Base-by-base conservation (phyloP, 2,329 filamentous ascomycete genomes). In the Diaporthe humulicola region DNA sequence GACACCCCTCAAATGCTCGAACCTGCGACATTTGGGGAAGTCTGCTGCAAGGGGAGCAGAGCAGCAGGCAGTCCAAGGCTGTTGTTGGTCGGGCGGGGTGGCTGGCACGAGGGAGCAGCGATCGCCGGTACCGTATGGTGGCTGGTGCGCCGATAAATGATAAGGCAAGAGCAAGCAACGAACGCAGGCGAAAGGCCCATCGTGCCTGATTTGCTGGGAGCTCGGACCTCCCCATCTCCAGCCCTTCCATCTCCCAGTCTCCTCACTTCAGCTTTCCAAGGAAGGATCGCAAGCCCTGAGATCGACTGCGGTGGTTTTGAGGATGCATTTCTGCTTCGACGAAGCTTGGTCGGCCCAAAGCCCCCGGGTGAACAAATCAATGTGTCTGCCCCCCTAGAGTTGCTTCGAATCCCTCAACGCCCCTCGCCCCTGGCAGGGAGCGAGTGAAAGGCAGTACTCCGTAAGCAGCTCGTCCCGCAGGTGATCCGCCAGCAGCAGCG, bases 41-140 rank as follows among this genome's bases (percentile, higher is more conserved):
- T 14, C 19, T 22, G 64, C 64, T 67, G 64, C 64, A 67, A 67
- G 61, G 61, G 61, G 45, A 67, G 30, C 61, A 38, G n/a, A n/a
- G n/a, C n/a, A n/a, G n/a, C n/a, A n/a, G n/a, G 14, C 22, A 12
- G 30, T 40, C 64, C 48, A 25, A n/a, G 12, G 60, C 19, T 33
- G 28, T 9, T 10, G 30, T 25, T 48, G 45, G 45, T 50, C 54
- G 56, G 57, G 30, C 57, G 58, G 33, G 56, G 70, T 72, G 70
- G 70, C 70, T 56, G 70, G 57, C 57, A 33, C 38, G 56, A 45
- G 36, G 33, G 17, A 48, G 54, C 33, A 50, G 25, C 45, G 25
- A 30, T 38, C 45, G 70, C 70, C 30, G 69, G 70, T 42, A 28
- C 70, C 70, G 33, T 54, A 9, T 22, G 17, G 57, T 64, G 70